A percentile compares a stretch with the other conserved stretches of the same genome.
These are phyloP conservation scores for Calonectria pauciramosa DNA, from an alignment of 2,329 filamentous ascomycete genomes.

Conservation along the genomic window DNA sequence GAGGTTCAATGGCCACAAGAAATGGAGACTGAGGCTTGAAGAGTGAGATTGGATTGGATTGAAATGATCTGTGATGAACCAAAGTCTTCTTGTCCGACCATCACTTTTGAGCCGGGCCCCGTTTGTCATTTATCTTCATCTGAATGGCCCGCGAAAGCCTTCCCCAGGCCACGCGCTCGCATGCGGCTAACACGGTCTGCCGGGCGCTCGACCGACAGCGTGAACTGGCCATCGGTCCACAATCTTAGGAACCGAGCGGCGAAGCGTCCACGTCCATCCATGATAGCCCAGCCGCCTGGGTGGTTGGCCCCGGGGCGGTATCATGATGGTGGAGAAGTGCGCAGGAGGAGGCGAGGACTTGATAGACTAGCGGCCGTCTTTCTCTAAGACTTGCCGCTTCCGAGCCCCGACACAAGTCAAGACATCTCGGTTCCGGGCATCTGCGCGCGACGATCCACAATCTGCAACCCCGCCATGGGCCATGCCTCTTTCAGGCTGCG, in stretches of 20 bases:
- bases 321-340: conserved; percentile 15
- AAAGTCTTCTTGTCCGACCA: background rate
- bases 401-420: background rate
- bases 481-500: background rate
- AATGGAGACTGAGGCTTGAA: background rate
- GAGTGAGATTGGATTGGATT: background rate
- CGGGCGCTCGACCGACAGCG: background rate
- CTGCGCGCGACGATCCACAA: conserved; percentile 2
- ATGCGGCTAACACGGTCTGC: conserved; percentile 7
- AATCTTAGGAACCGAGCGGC: conserved; percentile 16
- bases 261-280: background rate
- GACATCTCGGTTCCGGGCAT: conserved; percentile 10
- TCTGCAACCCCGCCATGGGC: background rate
- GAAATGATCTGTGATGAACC: background rate
- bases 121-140: conserved; percentile 18
- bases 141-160: background rate
- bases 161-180: background rate
- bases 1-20: background rate
- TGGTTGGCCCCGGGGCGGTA: background rate
- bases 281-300: background rate
- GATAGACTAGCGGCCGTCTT: background rate
- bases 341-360: background rate
- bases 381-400: conserved; percentile 12
- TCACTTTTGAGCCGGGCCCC: background rate
- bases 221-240: conserved; percentile 5